phyloP scores from a whole-genome alignment of 331 rosid species.

The Malus hybrid region DNA sequence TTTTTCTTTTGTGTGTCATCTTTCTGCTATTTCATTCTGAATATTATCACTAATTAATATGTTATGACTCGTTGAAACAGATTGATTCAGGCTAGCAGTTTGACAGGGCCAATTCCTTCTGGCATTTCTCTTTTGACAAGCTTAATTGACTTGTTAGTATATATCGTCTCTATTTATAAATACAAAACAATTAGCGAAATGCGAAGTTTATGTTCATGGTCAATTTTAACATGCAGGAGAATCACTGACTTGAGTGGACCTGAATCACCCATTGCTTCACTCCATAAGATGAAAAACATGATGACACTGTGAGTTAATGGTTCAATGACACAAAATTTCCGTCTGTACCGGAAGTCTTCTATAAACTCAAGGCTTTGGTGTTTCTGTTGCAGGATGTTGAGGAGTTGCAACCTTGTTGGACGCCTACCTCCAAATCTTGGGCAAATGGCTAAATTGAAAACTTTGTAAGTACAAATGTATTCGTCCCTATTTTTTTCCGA shows the following conservation, averaged over 20 bases:
- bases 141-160: neutral
- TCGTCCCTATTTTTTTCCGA: neutral
- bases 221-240: conserved; percentile 46
- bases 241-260: conserved; percentile 63
- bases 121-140: too few species aligned
- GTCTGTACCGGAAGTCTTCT: neutral
- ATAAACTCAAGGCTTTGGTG: neutral
- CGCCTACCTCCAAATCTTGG: conserved; percentile 31
- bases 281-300: conserved; percentile 16
- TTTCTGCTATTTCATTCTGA: neutral
- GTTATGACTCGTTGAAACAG: too few species aligned
- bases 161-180: neutral
- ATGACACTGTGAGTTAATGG: conserved; percentile 36
- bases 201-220: neutral
- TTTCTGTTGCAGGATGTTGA: conserved; percentile 39
- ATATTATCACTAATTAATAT: neutral
- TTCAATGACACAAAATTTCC: neutral
- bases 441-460: conserved; percentile 12
- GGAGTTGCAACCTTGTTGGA: conserved; percentile 65
- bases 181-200: neutral
- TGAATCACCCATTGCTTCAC: conserved; percentile 32
- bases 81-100: conserved; percentile 57
- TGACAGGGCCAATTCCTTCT: conserved; percentile 54
- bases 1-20: neutral
- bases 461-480: conserved; percentile 22